phyloP scores from a whole-genome alignment of 805 yeast species.

The Priceomyces melissophilus region DNA sequence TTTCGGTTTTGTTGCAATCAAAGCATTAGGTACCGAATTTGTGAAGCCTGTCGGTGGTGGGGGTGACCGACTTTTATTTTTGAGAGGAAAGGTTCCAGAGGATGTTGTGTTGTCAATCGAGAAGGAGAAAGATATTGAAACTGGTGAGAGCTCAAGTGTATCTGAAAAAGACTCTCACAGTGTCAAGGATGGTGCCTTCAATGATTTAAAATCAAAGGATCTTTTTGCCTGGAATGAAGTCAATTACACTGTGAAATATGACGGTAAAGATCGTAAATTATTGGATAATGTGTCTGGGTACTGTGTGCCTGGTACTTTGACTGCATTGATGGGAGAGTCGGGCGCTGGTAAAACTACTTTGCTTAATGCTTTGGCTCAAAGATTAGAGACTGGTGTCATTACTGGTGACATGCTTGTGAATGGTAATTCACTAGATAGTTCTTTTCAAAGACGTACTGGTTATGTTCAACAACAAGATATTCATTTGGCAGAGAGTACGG shows the following conservation, averaged over 20 bases:
- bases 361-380: slow-evolving; percentile 50
- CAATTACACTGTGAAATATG: slow-evolving; percentile 52
- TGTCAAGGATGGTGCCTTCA: slow-evolving; percentile 9
- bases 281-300: slow-evolving; percentile 31
- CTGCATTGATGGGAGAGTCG: slow-evolving; percentile 64
- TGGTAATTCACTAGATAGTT: slow-evolving; percentile 45
- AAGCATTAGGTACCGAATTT: slow-evolving; percentile 24
- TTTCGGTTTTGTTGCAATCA: slow-evolving; percentile 15
- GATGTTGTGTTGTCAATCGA: slow-evolving; percentile 13
- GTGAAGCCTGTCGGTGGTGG: slow-evolving; percentile 30
- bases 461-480: slow-evolving; percentile 21
- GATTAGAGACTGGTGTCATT: slow-evolving; percentile 54
- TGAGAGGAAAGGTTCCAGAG: slow-evolving; percentile 22
- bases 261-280: slow-evolving; percentile 37
- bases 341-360: slow-evolving; percentile 63
- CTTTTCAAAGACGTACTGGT: slow-evolving; percentile 44
- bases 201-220: slow-evolving; percentile 39
- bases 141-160: slow-evolving; percentile 1
- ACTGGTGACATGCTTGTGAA: slow-evolving; percentile 59
- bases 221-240: slow-evolving; percentile 63
- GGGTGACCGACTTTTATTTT: slow-evolving; percentile 28
- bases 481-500: slow-evolving; percentile 17
- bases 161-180: slow-evolving; percentile 1
- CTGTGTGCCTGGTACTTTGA: slow-evolving; percentile 49
- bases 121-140: slow-evolving; percentile 10